These are phyloP conservation scores for Ceratobasidium theobromae DNA, from an alignment of 1,284 basidiomycete genomes.

Conservation along the genomic window DNA sequence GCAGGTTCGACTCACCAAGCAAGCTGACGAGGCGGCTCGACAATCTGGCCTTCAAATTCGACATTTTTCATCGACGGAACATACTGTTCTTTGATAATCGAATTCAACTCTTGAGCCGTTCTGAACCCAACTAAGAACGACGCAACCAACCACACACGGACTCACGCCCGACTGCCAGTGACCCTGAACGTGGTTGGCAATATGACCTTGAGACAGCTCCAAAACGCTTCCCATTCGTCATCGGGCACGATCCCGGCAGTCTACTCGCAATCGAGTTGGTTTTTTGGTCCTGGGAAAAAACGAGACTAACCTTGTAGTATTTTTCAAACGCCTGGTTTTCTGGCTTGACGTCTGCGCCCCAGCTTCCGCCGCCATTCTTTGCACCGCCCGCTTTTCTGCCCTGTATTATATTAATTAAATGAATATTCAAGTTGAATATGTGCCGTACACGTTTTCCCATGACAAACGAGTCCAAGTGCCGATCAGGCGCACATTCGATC, in stretches of 20 bases:
- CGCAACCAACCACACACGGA: conserved; percentile 36
- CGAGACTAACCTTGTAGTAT: conserved; percentile 58
- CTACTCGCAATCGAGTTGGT: conserved; percentile 41
- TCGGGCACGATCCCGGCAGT: conserved; percentile 65
- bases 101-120: conserved; percentile 70
- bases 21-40: conserved; percentile 82
- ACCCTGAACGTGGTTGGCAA: conserved; percentile 95
- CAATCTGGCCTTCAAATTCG: conserved; percentile 72
- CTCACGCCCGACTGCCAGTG: conserved; percentile 82
- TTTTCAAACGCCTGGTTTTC: conserved; percentile 68
- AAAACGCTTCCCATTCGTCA: conserved; percentile 79
- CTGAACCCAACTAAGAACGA: conserved; percentile 48
- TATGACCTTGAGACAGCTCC: conserved; percentile 67
- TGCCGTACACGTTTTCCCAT: conserved; percentile 27
- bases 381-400: not conserved
- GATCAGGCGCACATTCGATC: not conserved
- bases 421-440: too few relatives aligned
- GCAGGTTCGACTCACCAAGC: conserved; percentile 61
- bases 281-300: too few relatives aligned
- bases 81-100: conserved; percentile 71
- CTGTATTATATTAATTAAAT: not conserved
- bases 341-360: conserved; percentile 49
- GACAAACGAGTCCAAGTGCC: not conserved
- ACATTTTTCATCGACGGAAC: conserved; percentile 77
- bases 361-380: not conserved